These are phyloP conservation scores for Saksenaea oblongispora DNA, from an alignment of 371 early-diverging fungal genomes.

Conservation along the genomic window DNA sequence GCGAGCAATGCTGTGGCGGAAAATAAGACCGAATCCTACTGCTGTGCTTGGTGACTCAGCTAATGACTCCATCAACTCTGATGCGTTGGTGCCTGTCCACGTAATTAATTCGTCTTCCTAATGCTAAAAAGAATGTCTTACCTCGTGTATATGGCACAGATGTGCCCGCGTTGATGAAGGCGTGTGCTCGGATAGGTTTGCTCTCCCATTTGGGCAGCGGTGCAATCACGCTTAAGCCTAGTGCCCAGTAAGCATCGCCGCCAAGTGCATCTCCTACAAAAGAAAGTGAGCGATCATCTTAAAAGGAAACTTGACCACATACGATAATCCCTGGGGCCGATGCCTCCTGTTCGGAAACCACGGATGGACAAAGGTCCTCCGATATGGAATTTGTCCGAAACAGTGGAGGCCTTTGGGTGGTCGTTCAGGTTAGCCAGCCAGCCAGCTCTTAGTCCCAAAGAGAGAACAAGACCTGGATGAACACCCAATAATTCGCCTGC, in stretches of 20 bases:
- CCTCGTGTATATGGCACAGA: constrained; percentile 57
- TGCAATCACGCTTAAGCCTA: constrained; percentile 78
- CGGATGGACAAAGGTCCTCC: constrained; percentile 88
- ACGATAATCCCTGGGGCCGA: constrained; percentile 86
- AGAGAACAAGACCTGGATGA: constrained; percentile 44
- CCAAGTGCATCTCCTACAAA: constrained; percentile 79
- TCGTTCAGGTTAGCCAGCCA: constrained; percentile 61
- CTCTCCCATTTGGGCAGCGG: constrained; percentile 74
- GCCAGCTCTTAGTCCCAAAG: constrained; percentile 71
- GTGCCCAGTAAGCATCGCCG: constrained; percentile 81
- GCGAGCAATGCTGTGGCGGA: constrained; percentile 81
- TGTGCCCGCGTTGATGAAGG: constrained; percentile 88
- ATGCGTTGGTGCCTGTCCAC: constrained; percentile 15
- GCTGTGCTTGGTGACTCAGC: constrained; percentile 65
- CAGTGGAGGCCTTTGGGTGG: constrained; percentile 45
- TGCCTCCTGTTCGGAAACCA: constrained; percentile 85
- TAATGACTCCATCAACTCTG: constrained; percentile 38
- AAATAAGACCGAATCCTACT: constrained; percentile 82
- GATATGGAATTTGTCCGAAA: constrained; percentile 84
- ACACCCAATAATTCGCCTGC: constrained; percentile 24
- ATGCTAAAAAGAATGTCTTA: neutral
- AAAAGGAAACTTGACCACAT: constrained; percentile 10
- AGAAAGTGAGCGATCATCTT: neutral
- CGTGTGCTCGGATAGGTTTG: constrained; percentile 76
- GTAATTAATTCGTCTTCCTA: neutral